These are phyloP conservation scores for Oropetium thomaeum DNA, from an alignment of 176 grass and related monocot genomes.

Conservation along the genomic window DNA sequence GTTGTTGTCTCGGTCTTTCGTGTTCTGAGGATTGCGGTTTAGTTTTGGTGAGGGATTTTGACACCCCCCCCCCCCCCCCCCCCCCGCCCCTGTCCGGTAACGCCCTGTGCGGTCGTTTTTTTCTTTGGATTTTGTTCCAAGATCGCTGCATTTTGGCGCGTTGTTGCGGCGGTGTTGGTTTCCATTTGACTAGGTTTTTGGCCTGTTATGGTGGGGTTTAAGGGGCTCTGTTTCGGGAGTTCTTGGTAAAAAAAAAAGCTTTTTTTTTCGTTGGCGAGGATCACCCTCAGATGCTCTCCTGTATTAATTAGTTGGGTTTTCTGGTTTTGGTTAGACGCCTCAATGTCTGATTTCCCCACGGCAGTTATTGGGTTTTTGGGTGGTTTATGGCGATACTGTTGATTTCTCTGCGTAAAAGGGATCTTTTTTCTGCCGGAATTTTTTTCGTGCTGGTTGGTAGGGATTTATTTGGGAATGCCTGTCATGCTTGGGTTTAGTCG, in stretches of 20 bases:
- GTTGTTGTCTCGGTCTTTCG: neutral
- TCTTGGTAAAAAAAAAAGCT: neutral
- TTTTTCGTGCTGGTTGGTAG: neutral
- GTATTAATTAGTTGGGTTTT: neutral
- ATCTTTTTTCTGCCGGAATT: neutral
- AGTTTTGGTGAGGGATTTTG: neutral
- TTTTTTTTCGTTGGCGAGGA: neutral
- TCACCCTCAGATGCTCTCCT: neutral
- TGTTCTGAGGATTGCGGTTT: neutral
- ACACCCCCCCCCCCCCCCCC: no score
- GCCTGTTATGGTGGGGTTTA: neutral
- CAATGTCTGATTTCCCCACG: neutral
- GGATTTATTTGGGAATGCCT: neutral
- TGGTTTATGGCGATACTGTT: neutral
- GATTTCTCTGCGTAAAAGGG: neutral
- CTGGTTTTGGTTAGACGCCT: neutral
- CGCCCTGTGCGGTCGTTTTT: no score
- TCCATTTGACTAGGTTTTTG: neutral
- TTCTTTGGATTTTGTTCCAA: neutral
- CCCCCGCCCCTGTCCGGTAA: no score
- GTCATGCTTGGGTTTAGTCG: neutral
- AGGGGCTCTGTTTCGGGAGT: neutral
- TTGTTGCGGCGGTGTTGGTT: neutral
- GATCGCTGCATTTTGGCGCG: slow-evolving; percentile 32
- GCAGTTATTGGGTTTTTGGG: neutral